Evolutionary conservation across 305 asterid genomes (phyloP), one percentile per base, ranked within the genome.

Genomic region (Striga hermonthica): DNA sequence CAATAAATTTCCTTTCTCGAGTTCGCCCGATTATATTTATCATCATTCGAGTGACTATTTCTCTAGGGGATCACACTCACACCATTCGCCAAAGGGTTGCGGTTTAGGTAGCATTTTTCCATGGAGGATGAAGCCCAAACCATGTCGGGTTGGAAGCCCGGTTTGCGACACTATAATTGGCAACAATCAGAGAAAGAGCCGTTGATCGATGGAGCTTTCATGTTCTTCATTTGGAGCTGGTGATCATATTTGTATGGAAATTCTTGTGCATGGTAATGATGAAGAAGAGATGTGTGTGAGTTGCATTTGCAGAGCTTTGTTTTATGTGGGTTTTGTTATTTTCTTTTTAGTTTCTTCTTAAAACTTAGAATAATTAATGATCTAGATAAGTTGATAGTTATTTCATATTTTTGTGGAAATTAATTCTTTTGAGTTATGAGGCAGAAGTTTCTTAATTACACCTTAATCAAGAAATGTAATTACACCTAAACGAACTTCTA

Each of bases 61-160:
- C 31, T 22, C 31, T 22, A 22, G 31, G 66, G 84, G 35, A 66
- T 73, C 9, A 68, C 76, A 50, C 28, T 66, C 87, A 10, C 72
- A 55, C 43, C 47, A 67, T 9, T 64, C 76, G 7, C 58, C 69
- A 16, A 86, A 82, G 65, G 88, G 88, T 4, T 86, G 91, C 39
- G 95, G 93, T 4, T 48, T 85, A n/a, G 81, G 82, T 50, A 75
- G 75, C 64, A 74, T 86, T 34, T 81, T 78, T 50, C 86, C 86
- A 7, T 89, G 95, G 91, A 73, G 75, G 36, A 72, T 85, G 74
- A 83, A 85, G 69, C 78, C 80, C n/a, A 84, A 82, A 69, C 78
- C 83, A 8, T 82, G 94, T 52, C 70, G 86, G 11, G 83, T 71
- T 12, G 86, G 78, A 74, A 82, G 81, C 66, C 84, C 88, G 0